Evolutionary conservation across 2,329 filamentous ascomycete species (phyloP).

Genomic region (Pseudocercospora pini-densiflorae): DNA sequence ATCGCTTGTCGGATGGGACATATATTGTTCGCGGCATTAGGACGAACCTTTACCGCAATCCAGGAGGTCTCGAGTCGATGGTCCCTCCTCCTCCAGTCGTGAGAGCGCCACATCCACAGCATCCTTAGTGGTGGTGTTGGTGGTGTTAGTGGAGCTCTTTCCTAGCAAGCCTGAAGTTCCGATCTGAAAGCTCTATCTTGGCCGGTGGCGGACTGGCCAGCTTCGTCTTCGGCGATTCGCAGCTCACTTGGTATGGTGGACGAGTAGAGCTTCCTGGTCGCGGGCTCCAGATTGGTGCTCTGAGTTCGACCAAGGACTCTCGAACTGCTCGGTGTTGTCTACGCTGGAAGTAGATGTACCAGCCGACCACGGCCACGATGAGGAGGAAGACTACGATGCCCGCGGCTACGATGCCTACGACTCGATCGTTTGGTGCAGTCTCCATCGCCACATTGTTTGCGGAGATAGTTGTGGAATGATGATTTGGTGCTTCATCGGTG

Average conservation of each 20-base stretch:
- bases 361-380: not conserved
- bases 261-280: not conserved
- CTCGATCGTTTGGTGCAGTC: not conserved
- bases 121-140: not conserved
- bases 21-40: not conserved
- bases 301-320: slow-evolving; percentile 1
- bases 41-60: not conserved
- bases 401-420: slow-evolving; percentile 3
- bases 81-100: not conserved
- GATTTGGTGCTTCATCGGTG: not conserved
- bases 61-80: not conserved
- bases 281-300: not conserved
- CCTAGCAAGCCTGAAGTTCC: not conserved
- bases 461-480: not conserved
- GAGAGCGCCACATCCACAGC: not conserved
- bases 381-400: slow-evolving; percentile 7
- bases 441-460: not conserved
- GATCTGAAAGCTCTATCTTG: not conserved
- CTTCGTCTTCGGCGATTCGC: not conserved
- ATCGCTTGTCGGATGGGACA: not conserved
- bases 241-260: not conserved
- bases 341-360: not conserved
- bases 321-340: not conserved
- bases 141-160: not conserved
- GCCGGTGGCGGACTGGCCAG: not conserved